These are phyloP conservation scores for Tricladium varicosporioides DNA, from an alignment of 2,329 filamentous ascomycete species.

Conservation along the genomic window DNA sequence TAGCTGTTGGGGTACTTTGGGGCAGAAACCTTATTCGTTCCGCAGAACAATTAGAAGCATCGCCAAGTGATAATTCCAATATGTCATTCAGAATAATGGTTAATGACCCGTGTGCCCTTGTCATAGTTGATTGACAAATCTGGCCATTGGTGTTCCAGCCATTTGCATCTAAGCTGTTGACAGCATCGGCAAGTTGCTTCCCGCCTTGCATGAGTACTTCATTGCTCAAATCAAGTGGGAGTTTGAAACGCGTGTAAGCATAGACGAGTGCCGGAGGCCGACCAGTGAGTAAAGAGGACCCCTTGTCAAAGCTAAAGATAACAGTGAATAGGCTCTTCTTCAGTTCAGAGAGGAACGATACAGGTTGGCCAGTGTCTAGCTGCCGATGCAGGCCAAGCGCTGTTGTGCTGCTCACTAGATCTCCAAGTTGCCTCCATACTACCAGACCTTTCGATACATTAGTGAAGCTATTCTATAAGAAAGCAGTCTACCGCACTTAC, in stretches of 20 bases:
- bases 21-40: conserved; percentile 22
- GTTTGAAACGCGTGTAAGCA: conserved; percentile 51
- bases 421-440: conserved; percentile 39
- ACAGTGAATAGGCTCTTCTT: conserved; percentile 36
- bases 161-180: conserved; percentile 42
- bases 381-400: conserved; percentile 32
- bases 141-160: conserved; percentile 51
- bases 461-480: too few relatives aligned
- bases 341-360: conserved; percentile 37
- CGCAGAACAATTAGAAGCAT: conserved; percentile 20
- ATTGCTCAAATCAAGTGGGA: conserved; percentile 54
- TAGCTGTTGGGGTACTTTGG: not conserved
- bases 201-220: conserved; percentile 44
- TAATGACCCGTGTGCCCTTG: conserved; percentile 46
- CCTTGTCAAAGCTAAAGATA: conserved; percentile 48
- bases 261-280: conserved; percentile 52
- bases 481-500: conserved; percentile 29
- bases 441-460: conserved; percentile 31
- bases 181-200: conserved; percentile 38
- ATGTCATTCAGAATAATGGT: conserved; percentile 56
- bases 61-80: conserved; percentile 49
- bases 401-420: conserved; percentile 35
- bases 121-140: conserved; percentile 44
- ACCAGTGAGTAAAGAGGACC: conserved; percentile 50
- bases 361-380: conserved; percentile 13